Conservation (phyloP, 176 grass and related monocot genomes). For the Alopecurus myosuroides region DNA sequence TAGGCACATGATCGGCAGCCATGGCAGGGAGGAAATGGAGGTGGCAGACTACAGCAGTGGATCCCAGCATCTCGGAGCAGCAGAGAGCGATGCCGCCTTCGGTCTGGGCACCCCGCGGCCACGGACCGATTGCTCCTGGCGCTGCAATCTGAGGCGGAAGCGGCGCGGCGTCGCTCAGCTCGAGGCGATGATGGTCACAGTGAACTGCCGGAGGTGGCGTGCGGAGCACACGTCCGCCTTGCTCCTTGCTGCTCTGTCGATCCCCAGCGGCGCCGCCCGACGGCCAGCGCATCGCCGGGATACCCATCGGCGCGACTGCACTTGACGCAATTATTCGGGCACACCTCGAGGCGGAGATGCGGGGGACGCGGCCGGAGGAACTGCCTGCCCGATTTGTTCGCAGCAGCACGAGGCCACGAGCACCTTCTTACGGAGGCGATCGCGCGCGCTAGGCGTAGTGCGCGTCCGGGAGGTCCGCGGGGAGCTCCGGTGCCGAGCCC, state of each 20-base stretch:
- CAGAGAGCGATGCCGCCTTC: neutral
- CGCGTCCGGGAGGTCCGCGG: neutral
- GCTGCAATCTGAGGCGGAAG: neutral
- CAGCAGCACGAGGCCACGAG: no score
- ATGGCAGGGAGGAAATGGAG: neutral
- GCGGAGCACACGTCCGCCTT: no score
- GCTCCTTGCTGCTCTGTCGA: no score
- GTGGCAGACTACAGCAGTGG: neutral
- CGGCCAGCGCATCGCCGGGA: no score
- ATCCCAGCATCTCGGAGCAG: neutral
- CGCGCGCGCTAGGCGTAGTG: conserved; percentile 1
- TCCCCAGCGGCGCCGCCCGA: no score
- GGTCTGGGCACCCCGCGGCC: neutral
- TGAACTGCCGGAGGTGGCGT: neutral
- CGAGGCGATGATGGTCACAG: neutral
- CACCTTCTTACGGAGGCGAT: conserved; percentile 31
- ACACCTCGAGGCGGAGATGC: no score
- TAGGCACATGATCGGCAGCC: neutral
- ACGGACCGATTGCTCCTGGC: neutral
- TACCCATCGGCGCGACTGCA: no score
- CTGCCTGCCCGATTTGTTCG: no score
- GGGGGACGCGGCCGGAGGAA: no score
- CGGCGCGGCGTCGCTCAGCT: neutral
- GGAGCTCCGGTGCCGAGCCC: neutral
- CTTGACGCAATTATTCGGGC: no score